These are phyloP conservation scores for Penicillium crystallinum DNA, from an alignment of 495 filamentous ascomycete genomes.

Conservation along the genomic window DNA sequence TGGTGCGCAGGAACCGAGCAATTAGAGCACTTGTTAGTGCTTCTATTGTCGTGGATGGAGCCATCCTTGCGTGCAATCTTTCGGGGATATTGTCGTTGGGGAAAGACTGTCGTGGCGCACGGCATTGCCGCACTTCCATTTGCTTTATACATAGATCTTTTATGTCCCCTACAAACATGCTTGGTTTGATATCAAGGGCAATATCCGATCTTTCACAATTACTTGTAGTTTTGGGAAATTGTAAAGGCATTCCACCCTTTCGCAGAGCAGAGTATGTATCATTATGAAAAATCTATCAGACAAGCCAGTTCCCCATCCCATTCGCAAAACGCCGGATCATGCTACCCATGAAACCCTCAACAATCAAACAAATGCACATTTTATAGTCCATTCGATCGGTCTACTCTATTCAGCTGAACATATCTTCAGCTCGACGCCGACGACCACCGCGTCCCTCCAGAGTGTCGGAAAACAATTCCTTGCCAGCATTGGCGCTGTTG, in stretches of 20 bases:
- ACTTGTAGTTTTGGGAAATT: neutral
- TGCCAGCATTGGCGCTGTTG: slow-evolving; percentile 53
- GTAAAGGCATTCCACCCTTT: neutral
- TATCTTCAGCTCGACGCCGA: slow-evolving; percentile 46
- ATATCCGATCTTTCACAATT: neutral
- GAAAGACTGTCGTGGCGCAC: neutral
- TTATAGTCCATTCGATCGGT: neutral
- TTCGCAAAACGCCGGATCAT: slow-evolving; percentile 17
- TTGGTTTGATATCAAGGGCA: too few species aligned
- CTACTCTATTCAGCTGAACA: slow-evolving; percentile 37
- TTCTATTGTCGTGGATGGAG: slow-evolving; percentile 17
- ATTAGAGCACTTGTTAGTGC: slow-evolving; percentile 46
- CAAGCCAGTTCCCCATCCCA: slow-evolving; percentile 4
- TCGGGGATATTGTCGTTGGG: slow-evolving; percentile 1
- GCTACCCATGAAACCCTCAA: slow-evolving; percentile 9
- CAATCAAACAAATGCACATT: slow-evolving; percentile 4
- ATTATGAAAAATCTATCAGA: slow-evolving; percentile 10
- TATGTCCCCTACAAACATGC: neutral
- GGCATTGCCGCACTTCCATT: neutral
- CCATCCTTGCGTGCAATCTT: slow-evolving; percentile 9
- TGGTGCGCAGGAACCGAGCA: slow-evolving; percentile 56
- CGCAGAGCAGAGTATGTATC: slow-evolving; percentile 8
- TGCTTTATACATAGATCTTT: neutral
- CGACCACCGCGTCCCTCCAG: slow-evolving; percentile 46
- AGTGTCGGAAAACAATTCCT: slow-evolving; percentile 63